A percentile compares a stretch with the other conserved stretches of the same genome.
Conservation (phyloP, 805 yeast genomes). For the Starmerella floris region DNA sequence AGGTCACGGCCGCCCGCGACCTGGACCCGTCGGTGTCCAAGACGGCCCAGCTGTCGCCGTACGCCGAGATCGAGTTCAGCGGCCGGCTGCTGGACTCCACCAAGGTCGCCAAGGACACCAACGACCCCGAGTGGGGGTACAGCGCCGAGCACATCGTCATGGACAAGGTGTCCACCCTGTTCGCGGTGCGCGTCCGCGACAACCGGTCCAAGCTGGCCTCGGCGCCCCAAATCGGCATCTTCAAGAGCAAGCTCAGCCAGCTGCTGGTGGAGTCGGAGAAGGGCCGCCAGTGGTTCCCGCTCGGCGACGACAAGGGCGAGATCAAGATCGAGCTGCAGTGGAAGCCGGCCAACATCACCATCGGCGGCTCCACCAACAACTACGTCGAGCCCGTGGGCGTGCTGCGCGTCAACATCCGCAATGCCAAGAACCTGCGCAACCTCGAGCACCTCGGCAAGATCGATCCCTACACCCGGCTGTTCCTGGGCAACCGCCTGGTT, state of each 20-base stretch:
- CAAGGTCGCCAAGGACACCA: constrained; percentile 43
- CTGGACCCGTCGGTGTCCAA: constrained; percentile 29
- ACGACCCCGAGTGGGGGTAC: constrained; percentile 54
- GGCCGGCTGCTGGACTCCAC: constrained; percentile 49
- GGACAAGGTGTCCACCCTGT: constrained; percentile 57
- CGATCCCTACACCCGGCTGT: constrained; percentile 78
- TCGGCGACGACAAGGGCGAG: constrained; percentile 55
- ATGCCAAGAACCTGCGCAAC: constrained; percentile 65
- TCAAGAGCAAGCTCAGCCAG: constrained; percentile 41
- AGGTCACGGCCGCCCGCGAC: constrained; percentile 49
- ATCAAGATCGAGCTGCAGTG: constrained; percentile 56
- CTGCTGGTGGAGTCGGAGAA: constrained; percentile 66
- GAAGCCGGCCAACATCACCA: constrained; percentile 67
- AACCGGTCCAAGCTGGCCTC: constrained; percentile 39
- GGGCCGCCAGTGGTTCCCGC: constrained; percentile 63
- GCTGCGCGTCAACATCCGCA: constrained; percentile 52
- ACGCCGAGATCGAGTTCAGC: constrained; percentile 57
- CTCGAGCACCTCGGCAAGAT: constrained; percentile 79
- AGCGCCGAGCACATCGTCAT: constrained; percentile 54
- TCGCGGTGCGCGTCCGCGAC: constrained; percentile 54
- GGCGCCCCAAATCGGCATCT: constrained; percentile 45
- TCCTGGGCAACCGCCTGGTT: constrained; percentile 62
- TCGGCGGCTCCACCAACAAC: constrained; percentile 56
- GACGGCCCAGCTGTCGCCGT: constrained; percentile 46
- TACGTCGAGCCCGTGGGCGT: constrained; percentile 94